Evolutionary conservation across 2,329 filamentous ascomycete species (phyloP), one percentile per base, ranked within the genome.

Genomic region (Zymoseptoria tritici): DNA sequence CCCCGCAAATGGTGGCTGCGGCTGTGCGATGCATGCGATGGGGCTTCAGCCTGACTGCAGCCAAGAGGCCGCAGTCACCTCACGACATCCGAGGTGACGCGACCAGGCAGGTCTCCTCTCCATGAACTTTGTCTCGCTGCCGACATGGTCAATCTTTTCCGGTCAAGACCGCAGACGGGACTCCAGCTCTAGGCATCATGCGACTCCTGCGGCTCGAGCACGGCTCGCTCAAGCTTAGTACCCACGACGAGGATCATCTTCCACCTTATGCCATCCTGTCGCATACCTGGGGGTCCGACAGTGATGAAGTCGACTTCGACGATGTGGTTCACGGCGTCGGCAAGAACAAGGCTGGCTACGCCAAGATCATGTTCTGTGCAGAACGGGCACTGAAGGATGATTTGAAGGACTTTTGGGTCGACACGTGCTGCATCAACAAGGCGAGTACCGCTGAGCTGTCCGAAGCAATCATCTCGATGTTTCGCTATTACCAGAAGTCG

Each of bases 391-490:
- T 36, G 19, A 20, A 29, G 29, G 26, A 60, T 26, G 58, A 50
- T n/a, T 13, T 57, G 21, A 20, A 60, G 22, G 53, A 49, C 50
- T 21, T 60, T 21, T 69, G 67, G 66, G 49, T 67, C 24, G 67
- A 68, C 29, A 66, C 66, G 2, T 66, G 62, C 52, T 66, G 66
- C 57, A 68, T 68, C 36, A 55, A 68, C 52, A 64, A 65, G 22
- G 50, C 50, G 5, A 67, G 57, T 49, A 60, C 57, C 5, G 42
- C 61, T 1, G 66, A 68, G 50, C 49, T 68, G 1, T 58, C 57
- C 1, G 64, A 66, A 56, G 59, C 65, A 0, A 65, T 68, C 36
- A 67, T 66, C 16, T 65, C 61, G 2, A 68, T 68, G 67, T 69
- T 61, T 16, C 49, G 31, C 3, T 67, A 64, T 58, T 69, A 68